Percentiles rank a stretch among this genome's conserved stretches.
Conservation (phyloP, 768 basidiomycete species). For the Naganishia antarctica region DNA sequence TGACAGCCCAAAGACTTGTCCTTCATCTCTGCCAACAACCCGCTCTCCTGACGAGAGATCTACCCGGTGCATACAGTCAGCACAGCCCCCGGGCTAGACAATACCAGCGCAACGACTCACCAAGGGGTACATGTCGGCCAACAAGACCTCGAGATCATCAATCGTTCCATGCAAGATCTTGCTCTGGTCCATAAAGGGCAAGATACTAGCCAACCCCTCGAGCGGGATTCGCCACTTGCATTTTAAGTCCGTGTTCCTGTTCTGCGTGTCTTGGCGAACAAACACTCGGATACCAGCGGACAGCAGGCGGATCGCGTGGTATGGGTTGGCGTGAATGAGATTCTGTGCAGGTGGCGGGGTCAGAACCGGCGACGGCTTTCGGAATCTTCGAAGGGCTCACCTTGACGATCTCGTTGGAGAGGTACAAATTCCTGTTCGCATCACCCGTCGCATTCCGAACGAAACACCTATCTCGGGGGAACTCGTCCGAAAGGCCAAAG, state of each 20-base stretch:
- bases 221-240: conserved; percentile 60
- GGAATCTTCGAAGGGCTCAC: conserved; percentile 29
- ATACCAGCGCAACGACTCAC: conserved; percentile 25
- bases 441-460: conserved; percentile 69
- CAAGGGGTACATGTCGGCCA: conserved; percentile 76
- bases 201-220: conserved; percentile 75
- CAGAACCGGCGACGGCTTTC: neutral
- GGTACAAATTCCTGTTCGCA: conserved; percentile 67
- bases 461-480: conserved; percentile 72
- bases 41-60: conserved; percentile 60
- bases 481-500: conserved; percentile 63
- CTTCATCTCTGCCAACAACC: conserved; percentile 59
- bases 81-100: no score
- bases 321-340: conserved; percentile 77
- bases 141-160: conserved; percentile 59
- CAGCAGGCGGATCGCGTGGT: conserved; percentile 74
- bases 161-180: conserved; percentile 62
- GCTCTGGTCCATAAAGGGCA: conserved; percentile 70
- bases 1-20: conserved; percentile 54
- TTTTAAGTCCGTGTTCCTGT: conserved; percentile 42
- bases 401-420: conserved; percentile 79
- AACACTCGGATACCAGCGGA: conserved; percentile 92
- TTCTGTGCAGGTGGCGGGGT: conserved; percentile 37
- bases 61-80: neutral
- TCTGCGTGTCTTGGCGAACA: conserved; percentile 72